Evolutionary conservation across 176 grass and related monocot genomes (phyloP).

Genomic region (Musa itinerans): DNA sequence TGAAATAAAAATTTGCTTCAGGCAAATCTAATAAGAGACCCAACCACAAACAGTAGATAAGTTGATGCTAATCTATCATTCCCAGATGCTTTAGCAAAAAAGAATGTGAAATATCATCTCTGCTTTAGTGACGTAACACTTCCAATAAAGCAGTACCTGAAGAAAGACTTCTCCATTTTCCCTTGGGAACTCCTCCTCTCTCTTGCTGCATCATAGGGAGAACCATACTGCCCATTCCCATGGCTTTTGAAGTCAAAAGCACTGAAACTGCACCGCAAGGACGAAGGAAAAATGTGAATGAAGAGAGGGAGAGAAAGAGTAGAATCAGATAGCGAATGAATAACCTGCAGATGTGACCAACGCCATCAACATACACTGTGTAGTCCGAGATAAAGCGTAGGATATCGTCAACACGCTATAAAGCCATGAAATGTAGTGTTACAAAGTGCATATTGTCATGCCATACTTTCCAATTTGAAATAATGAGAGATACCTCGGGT

Average conservation of each 20-base stretch:
- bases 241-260: slow-evolving; percentile 84
- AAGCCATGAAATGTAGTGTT: neutral
- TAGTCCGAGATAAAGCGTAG: slow-evolving; percentile 92
- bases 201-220: slow-evolving; percentile 59
- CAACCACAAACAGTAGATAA: too few relatives aligned
- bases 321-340: slow-evolving; percentile 10
- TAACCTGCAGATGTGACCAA: slow-evolving; percentile 95
- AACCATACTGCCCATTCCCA: slow-evolving; percentile 87
- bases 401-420: slow-evolving; percentile 83
- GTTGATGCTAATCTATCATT: too few relatives aligned
- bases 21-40: too few relatives aligned
- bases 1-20: too few relatives aligned
- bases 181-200: slow-evolving; percentile 83
- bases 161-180: slow-evolving; percentile 98
- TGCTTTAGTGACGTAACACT: too few relatives aligned
- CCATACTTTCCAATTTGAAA: slow-evolving; percentile 12
- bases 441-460: too few relatives aligned
- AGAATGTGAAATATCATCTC: neutral
- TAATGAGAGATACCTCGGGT: slow-evolving; percentile 48
- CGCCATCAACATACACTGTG: slow-evolving; percentile 86
- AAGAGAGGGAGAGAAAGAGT: slow-evolving; percentile 20
- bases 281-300: neutral
- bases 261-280: slow-evolving; percentile 41
- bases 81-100: neutral
- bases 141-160: slow-evolving; percentile 41